A percentile compares a stretch with the other conserved stretches of the same genome.
These are phyloP conservation scores for Erythrophleum ivorense DNA, from an alignment of 331 rosid species.

Conservation along the genomic window DNA sequence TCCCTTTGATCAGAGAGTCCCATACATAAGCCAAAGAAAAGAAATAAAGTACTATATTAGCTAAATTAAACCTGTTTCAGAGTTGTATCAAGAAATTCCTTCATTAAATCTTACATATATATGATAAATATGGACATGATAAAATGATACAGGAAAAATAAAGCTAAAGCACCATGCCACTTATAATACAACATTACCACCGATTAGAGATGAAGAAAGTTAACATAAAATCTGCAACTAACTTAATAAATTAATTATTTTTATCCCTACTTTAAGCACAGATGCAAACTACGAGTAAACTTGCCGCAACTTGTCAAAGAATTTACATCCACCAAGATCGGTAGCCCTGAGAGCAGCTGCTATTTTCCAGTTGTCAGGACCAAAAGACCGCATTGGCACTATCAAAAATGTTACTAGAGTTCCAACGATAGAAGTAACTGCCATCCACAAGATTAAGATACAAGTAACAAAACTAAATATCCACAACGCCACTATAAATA, in stretches of 20 bases:
- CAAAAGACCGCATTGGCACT: slow-evolving; percentile 82
- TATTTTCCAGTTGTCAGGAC: slow-evolving; percentile 77
- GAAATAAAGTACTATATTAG: neutral
- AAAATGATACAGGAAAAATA: neutral
- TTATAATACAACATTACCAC: neutral
- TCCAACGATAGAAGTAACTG: slow-evolving; percentile 69
- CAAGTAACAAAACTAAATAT: neutral
- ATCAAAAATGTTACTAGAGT: slow-evolving; percentile 72
- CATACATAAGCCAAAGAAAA: neutral
- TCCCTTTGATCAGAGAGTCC: neutral
- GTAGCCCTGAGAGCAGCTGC: slow-evolving; percentile 88
- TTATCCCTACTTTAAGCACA: neutral
- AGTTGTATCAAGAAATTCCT: neutral
- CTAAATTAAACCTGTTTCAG: neutral
- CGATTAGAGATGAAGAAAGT: neutral
- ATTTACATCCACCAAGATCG: slow-evolving; percentile 90
- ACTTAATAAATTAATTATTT: neutral
- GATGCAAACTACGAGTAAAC: slow-evolving; percentile 18
- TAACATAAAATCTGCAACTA: slow-evolving; percentile 10
- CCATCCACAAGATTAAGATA: slow-evolving; percentile 34
- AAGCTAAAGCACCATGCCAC: neutral
- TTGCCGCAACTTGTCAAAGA: slow-evolving; percentile 11
- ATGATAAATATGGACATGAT: neutral
- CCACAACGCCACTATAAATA: neutral
- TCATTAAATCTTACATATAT: neutral